Conservation (phyloP, 179 eudicot genomes). For the Beta corolliflora region DNA sequence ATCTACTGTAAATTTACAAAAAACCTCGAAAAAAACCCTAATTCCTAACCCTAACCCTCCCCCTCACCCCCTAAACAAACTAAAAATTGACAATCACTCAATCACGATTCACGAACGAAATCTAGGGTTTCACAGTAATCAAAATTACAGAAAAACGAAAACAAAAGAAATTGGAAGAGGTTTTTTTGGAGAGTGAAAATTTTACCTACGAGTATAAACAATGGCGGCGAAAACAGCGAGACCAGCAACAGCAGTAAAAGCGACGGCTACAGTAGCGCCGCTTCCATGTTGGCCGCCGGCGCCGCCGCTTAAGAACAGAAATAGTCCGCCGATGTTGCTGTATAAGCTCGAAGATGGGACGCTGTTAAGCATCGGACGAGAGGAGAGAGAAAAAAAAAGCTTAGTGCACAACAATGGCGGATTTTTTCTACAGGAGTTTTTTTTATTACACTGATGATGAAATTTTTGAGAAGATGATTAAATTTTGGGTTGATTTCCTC, state of each 20-base stretch:
- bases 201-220: constrained; percentile 61
- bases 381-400: constrained; percentile 4
- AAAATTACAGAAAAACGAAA: not conserved
- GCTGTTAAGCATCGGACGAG: constrained; percentile 41
- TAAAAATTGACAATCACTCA: not conserved
- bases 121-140: constrained; percentile 31
- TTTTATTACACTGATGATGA: not conserved
- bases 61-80: constrained; percentile 2
- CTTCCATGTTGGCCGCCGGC: constrained; percentile 37
- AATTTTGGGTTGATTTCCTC: not conserved
- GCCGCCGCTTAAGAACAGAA: constrained; percentile 32
- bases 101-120: constrained; percentile 3
- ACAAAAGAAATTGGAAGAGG: constrained; percentile 8
- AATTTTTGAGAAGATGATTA: not conserved
- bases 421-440: not conserved
- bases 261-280: constrained; percentile 40
- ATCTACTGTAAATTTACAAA: constrained; percentile 44
- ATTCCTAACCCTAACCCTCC: constrained; percentile 24
- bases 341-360: constrained; percentile 28
- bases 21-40: constrained; percentile 23
- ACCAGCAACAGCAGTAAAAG: constrained; percentile 70
- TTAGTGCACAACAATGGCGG: not conserved
- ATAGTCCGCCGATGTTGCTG: constrained; percentile 34
- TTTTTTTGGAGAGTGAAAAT: constrained; percentile 11
- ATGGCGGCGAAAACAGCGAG: constrained; percentile 65